phyloP scores from a whole-genome alignment of 305 asterid genomes.

The Fraxinus albicans region DNA sequence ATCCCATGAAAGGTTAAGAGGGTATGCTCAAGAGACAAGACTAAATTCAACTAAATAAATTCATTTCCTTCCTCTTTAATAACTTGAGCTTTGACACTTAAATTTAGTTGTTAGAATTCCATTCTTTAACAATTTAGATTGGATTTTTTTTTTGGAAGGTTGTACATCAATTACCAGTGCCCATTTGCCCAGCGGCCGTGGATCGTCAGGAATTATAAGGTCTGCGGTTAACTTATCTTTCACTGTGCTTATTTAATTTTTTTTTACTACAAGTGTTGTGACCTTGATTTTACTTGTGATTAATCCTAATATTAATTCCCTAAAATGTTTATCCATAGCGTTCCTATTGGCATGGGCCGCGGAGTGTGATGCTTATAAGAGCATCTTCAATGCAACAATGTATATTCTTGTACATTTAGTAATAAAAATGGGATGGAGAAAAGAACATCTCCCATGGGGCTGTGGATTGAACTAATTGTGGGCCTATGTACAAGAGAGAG shows the following conservation, averaged over 20 bases:
- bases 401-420: no score
- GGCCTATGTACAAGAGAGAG: background rate
- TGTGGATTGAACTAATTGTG: background rate
- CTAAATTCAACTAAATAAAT: background rate
- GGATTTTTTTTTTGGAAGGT: conserved; percentile 39
- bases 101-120: background rate
- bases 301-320: background rate
- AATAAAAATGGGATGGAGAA: background rate
- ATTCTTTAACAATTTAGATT: background rate
- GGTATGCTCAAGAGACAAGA: background rate
- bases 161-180: conserved; percentile 58
- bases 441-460: background rate
- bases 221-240: conserved; percentile 14
- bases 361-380: background rate
- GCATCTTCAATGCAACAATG: background rate
- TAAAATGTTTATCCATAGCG: background rate
- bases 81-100: background rate
- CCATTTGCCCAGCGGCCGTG: conserved; percentile 85
- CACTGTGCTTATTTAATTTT: background rate
- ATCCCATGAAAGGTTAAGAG: background rate
- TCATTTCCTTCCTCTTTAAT: background rate
- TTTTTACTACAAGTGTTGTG: background rate
- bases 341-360: background rate
- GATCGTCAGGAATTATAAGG: conserved; percentile 80
- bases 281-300: background rate